Conservation (phyloP, 1,284 basidiomycete genomes). For the Apiotrichum akiyoshidainum region DNA sequence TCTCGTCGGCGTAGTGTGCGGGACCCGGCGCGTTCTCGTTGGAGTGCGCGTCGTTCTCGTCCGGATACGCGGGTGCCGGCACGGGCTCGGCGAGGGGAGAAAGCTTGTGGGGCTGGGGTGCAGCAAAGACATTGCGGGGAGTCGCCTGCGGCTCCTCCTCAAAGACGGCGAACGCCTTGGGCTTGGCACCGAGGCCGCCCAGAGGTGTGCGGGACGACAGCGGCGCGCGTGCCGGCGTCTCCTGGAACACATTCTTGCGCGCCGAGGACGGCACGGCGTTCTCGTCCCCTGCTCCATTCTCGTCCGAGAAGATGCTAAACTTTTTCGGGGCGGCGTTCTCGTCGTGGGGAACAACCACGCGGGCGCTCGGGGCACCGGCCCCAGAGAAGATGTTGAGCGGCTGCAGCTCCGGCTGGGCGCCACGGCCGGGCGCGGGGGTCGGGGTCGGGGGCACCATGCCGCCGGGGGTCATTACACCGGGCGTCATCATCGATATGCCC, state of each 20-base stretch:
- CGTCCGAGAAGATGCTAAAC: constrained; percentile 36
- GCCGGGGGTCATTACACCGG: constrained; percentile 34
- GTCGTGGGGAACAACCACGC: constrained; percentile 23
- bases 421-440: constrained; percentile 35
- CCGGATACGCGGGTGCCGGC: neutral
- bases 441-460: constrained; percentile 50
- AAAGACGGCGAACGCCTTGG: constrained; percentile 35
- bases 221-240: constrained; percentile 38
- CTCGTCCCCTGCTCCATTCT: constrained; percentile 35
- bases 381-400: constrained; percentile 13
- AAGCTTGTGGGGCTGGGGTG: neutral
- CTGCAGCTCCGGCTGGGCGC: constrained; percentile 6
- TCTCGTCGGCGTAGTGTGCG: constrained; percentile 15
- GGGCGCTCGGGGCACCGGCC: neutral
- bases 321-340: constrained; percentile 23
- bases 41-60: constrained; percentile 14
- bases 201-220: constrained; percentile 29
- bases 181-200: constrained; percentile 25
- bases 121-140: constrained; percentile 18
- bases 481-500: constrained; percentile 36
- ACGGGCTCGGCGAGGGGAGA: neutral
- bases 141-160: constrained; percentile 39
- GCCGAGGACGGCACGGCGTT: constrained; percentile 34
- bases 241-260: constrained; percentile 40
- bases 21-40: neutral